A percentile compares a stretch with the other conserved stretches of the same genome.
Conservation (phyloP, 495 filamentous ascomycete genomes). For the Daldinia caldariorum region DNA sequence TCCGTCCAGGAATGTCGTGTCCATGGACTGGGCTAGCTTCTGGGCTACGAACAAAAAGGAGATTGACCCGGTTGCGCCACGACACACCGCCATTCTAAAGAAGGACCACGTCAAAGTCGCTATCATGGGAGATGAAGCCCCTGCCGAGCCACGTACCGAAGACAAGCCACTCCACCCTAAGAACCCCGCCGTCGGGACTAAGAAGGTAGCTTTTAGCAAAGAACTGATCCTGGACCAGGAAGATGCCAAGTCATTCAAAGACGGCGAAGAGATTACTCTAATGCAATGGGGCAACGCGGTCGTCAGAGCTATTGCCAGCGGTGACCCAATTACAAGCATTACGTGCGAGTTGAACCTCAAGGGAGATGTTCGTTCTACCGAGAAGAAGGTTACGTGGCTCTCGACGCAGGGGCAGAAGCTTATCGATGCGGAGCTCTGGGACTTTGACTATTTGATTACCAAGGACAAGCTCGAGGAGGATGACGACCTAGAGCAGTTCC, state of each 20-base stretch:
- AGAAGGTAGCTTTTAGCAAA: conserved; percentile 80
- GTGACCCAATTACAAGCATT: conserved; percentile 69
- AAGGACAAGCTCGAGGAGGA: conserved; percentile 89
- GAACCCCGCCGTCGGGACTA: conserved; percentile 82
- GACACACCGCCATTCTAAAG: conserved; percentile 81
- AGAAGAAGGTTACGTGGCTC: conserved; percentile 95
- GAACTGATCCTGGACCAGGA: conserved; percentile 83
- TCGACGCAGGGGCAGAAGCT: conserved; percentile 76
- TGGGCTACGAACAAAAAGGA: conserved; percentile 97
- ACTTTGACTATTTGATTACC: conserved; percentile 91
- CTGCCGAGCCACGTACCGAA: conserved; percentile 69
- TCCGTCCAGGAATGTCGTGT: conserved; percentile 85
- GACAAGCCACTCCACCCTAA: conserved; percentile 88
- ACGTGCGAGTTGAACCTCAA: conserved; percentile 83
- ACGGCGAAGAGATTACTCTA: conserved; percentile 90
- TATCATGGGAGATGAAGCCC: conserved; percentile 70
- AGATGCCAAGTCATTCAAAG: conserved; percentile 81
- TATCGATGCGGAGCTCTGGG: conserved; percentile 83
- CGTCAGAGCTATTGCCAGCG: conserved; percentile 67
- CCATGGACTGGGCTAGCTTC: conserved; percentile 90
- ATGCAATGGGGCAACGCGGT: conserved; percentile 97
- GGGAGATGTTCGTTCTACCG: conserved; percentile 91
- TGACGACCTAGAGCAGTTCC: conserved; percentile 80
- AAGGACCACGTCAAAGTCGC: conserved; percentile 73
- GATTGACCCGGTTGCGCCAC: conserved; percentile 86